Base-by-base conservation (phyloP, 2,329 filamentous ascomycete genomes). In the Colletotrichum sp. region DNA sequence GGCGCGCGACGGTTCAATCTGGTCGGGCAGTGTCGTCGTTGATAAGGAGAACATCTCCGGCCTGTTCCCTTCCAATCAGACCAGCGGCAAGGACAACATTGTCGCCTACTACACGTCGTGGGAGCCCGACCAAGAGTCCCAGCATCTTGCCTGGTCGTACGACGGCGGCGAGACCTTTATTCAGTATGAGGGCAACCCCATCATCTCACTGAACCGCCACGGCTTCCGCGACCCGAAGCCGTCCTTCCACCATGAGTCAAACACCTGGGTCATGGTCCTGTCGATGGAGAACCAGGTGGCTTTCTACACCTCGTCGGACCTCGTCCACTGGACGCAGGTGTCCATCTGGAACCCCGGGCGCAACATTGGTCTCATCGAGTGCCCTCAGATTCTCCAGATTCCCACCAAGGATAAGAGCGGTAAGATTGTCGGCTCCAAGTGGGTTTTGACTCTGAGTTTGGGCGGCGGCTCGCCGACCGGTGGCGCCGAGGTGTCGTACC, bases 191-290 rank as follows among this genome's bases (percentile, higher is more conserved):
- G 81, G 82, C 6, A 94, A 94, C 76, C 92, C 92, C 2, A 90
- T 94, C 18, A 89, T 94, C 59, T 82, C 86, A 77, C 88, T 89
- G 80, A 86, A 86, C 73, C 87, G 89, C 22, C 86, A 82, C 8
- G 88, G 92, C 77, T 94, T 94, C 84, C 90, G 92, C 28, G 92
- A 94, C 77, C 92, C 93, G 2, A 92, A 93, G 79, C 91, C 94
- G 3, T 85, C 92, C 60, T 90, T 91, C 85, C 89, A 92, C 77
- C 83, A 87, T 3, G 80, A 88, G 36, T 71, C 57, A 8, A 62
- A 76, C 5, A 83, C 86, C 22, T 93, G 92, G 92, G 89, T 92
- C 52, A 90, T 92, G 87, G 86, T 88, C 0, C 78, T 92, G 4
- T 85, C 91, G 0, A 92, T 90, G 72, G 91, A 92, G 48, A 92